Conservation (phyloP, 352 stramenopile species). For the Peronospora farinosa region DNA sequence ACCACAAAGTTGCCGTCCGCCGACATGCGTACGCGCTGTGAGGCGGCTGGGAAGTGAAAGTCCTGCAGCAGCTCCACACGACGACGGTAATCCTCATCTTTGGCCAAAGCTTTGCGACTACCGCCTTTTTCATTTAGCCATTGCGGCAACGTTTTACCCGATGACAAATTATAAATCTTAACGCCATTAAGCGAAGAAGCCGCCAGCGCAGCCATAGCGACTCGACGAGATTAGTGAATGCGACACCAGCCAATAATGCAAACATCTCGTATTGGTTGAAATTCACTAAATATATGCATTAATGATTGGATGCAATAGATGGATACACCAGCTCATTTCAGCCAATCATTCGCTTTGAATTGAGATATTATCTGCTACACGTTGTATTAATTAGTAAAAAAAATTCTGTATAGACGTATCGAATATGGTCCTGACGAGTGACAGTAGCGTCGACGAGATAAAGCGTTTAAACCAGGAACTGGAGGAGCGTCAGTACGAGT, state of each 20-base stretch:
- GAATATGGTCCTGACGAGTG: slow-evolving; percentile 34
- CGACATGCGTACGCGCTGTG: slow-evolving; percentile 91
- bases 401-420: too few species aligned
- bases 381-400: too few species aligned
- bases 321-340: not conserved
- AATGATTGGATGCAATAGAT: slow-evolving; percentile 11
- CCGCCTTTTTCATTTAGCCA: slow-evolving; percentile 88
- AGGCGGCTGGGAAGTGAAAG: slow-evolving; percentile 95
- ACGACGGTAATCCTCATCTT: slow-evolving; percentile 72
- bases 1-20: slow-evolving; percentile 94
- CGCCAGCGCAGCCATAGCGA: slow-evolving; percentile 65
- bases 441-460: slow-evolving; percentile 56
- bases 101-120: slow-evolving; percentile 31
- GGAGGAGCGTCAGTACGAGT: slow-evolving; percentile 84
- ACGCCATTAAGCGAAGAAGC: slow-evolving; percentile 87
- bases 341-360: not conserved
- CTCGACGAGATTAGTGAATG: not conserved
- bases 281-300: not conserved
- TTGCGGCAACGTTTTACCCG: slow-evolving; percentile 90
- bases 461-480: slow-evolving; percentile 78
- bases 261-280: slow-evolving; percentile 5
- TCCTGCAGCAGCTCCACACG: slow-evolving; percentile 98
- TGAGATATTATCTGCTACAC: too few species aligned
- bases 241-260: slow-evolving; percentile 19
- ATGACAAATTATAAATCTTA: slow-evolving; percentile 95